A percentile compares a stretch with the other conserved stretches of the same genome.
Conservation (phyloP, 306 rosid genomes). For the Cyamopsis tetragonoloba region DNA sequence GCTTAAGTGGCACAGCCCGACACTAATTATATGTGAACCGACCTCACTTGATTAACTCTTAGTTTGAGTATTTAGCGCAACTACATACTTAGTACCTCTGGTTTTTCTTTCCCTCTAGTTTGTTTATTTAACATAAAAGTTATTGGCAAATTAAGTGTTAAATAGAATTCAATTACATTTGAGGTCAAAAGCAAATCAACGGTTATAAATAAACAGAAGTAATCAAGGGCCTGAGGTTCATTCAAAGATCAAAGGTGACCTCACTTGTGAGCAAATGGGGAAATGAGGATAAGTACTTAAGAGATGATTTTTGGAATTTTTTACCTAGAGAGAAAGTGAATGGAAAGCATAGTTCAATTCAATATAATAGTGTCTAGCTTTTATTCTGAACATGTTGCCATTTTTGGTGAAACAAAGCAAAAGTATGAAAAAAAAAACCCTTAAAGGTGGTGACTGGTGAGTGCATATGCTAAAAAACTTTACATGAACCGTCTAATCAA, state of each 20-base stretch:
- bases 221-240: slow-evolving; percentile 5
- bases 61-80: too few relatives aligned
- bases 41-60: too few relatives aligned
- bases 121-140: background rate
- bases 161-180: slow-evolving; percentile 1
- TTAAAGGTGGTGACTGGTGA: background rate
- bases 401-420: slow-evolving; percentile 20
- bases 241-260: slow-evolving; percentile 14
- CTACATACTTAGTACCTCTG: too few relatives aligned
- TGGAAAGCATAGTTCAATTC: slow-evolving; percentile 15
- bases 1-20: too few relatives aligned
- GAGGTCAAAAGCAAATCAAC: slow-evolving; percentile 25
- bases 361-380: slow-evolving; percentile 10
- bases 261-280: background rate
- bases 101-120: background rate
- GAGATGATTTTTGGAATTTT: slow-evolving; percentile 3
- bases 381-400: slow-evolving; percentile 18
- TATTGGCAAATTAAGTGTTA: background rate
- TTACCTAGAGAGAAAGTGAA: slow-evolving; percentile 1
- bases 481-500: slow-evolving; percentile 40
- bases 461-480: slow-evolving; percentile 16
- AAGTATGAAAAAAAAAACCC: background rate
- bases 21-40: too few relatives aligned
- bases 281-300: background rate
- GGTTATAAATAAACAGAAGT: slow-evolving; percentile 21